These are phyloP conservation scores for Pythium aphanidermatum DNA, from an alignment of 352 stramenopile species.

Conservation along the genomic window DNA sequence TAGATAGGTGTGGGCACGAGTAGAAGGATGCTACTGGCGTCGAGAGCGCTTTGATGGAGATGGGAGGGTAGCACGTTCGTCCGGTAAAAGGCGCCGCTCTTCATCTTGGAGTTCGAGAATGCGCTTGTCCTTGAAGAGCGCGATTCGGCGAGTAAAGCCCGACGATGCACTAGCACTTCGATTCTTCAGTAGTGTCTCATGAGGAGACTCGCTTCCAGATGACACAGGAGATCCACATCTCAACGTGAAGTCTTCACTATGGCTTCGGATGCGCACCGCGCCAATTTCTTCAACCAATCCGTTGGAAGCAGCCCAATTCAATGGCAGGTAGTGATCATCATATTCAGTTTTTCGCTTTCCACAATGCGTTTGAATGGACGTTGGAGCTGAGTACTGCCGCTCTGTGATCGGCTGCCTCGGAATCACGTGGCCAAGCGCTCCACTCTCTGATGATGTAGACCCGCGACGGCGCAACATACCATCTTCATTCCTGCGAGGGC, in stretches of 20 bases:
- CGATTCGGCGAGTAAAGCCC: slow-evolving; percentile 22
- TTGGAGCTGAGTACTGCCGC: slow-evolving; percentile 11
- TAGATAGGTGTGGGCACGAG: background rate
- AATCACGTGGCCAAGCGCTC: background rate
- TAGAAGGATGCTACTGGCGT: slow-evolving; percentile 9
- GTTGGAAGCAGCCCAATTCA: background rate
- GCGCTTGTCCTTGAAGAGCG: slow-evolving; percentile 57
- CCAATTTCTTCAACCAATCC: slow-evolving; percentile 3
- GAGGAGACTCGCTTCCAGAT: slow-evolving; percentile 3
- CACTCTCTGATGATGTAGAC: slow-evolving; percentile 8
- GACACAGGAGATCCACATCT: slow-evolving; percentile 11
- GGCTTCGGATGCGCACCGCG: slow-evolving; percentile 29
- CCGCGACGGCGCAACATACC: slow-evolving; percentile 8
- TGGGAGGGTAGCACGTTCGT: slow-evolving; percentile 32
- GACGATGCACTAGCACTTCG: slow-evolving; percentile 33
- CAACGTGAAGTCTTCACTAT: slow-evolving; percentile 31
- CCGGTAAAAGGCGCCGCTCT: slow-evolving; percentile 53
- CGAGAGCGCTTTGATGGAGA: slow-evolving; percentile 57
- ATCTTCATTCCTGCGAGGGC: slow-evolving; percentile 44
- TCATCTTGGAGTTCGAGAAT: slow-evolving; percentile 75
- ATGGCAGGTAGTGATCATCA: slow-evolving; percentile 7
- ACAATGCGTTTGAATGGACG: background rate
- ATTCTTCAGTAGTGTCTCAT: slow-evolving; percentile 18
- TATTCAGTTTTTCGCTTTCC: slow-evolving; percentile 14
- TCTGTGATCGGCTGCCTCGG: slow-evolving; percentile 3